Percentiles rank a stretch among this genome's conserved stretches.
Evolutionary conservation across 1,284 basidiomycete genomes (phyloP).

Genomic region (Rhodotorula sp.): DNA sequence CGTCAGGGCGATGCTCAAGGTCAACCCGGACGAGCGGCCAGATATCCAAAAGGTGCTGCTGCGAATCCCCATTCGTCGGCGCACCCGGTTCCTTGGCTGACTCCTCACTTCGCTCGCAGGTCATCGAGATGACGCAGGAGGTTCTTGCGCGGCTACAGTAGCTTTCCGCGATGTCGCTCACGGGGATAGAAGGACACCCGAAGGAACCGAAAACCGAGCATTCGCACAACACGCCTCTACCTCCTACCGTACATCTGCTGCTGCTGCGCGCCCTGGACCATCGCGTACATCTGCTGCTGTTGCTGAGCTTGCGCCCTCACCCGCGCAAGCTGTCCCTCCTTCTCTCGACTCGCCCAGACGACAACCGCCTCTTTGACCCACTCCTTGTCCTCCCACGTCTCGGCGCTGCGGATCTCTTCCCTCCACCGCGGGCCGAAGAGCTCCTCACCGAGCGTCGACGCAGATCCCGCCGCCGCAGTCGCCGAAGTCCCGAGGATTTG

Average conservation of each 20-base stretch:
- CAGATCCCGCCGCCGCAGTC: neutral
- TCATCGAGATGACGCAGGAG: slow-evolving; percentile 55
- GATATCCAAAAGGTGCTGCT: slow-evolving; percentile 72
- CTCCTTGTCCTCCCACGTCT: slow-evolving; percentile 1
- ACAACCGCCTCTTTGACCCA: slow-evolving; percentile 36
- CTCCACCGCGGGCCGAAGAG: slow-evolving; percentile 14
- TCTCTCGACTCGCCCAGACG: slow-evolving; percentile 22
- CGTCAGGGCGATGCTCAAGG: slow-evolving; percentile 77
- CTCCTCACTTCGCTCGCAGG: slow-evolving; percentile 52
- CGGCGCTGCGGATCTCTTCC: slow-evolving; percentile 20
- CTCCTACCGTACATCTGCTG: slow-evolving; percentile 16
- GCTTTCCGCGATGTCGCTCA: neutral
- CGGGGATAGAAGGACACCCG: neutral
- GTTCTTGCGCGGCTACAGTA: slow-evolving; percentile 21
- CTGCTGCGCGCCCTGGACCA: neutral
- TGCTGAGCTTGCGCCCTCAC: neutral
- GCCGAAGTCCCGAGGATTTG: slow-evolving; percentile 58
- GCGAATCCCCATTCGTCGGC: too few species aligned
- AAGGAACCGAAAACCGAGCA: too few species aligned
- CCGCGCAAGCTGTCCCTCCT: neutral
- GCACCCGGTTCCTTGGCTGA: neutral
- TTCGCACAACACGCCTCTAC: neutral
- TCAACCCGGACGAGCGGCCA: slow-evolving; percentile 74
- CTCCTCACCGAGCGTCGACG: neutral
- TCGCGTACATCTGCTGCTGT: neutral